Percentiles rank a stretch among this genome's conserved stretches.
These are phyloP conservation scores for Leucocoprinus leucothites DNA, from an alignment of 768 basidiomycete species.

Conservation along the genomic window DNA sequence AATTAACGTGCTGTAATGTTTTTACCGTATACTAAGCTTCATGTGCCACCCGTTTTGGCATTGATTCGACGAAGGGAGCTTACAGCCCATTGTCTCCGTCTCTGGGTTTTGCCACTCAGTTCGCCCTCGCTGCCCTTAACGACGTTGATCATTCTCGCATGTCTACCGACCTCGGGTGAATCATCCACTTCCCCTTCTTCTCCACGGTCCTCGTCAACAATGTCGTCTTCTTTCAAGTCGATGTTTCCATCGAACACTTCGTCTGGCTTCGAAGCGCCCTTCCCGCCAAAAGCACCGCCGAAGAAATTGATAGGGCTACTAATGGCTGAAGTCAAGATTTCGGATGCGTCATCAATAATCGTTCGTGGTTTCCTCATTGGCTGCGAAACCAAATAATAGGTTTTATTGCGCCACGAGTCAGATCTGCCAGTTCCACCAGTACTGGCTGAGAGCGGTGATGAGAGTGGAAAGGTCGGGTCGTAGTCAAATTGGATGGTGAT, in stretches of 20 bases:
- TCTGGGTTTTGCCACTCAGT: conserved; percentile 28
- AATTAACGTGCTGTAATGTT: neutral
- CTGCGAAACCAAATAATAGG: conserved; percentile 62
- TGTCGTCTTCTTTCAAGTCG: conserved; percentile 74
- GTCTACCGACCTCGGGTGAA: conserved; percentile 52
- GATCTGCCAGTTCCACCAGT: conserved; percentile 20
- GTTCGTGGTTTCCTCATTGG: conserved; percentile 67
- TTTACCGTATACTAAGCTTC: conserved; percentile 12
- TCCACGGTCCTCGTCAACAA: conserved; percentile 73
- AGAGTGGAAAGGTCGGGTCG: conserved; percentile 62
- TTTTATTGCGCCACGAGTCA: conserved; percentile 53
- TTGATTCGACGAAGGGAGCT: conserved; percentile 33
- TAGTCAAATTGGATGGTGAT: conserved; percentile 57
- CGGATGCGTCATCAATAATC: conserved; percentile 68
- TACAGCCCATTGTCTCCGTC: conserved; percentile 37
- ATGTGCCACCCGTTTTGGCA: conserved; percentile 27
- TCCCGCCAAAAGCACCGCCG: conserved; percentile 29
- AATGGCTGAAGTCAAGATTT: conserved; percentile 62
- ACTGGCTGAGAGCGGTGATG: conserved; percentile 16
- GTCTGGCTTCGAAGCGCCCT: conserved; percentile 50
- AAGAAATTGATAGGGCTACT: conserved; percentile 54
- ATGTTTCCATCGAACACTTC: conserved; percentile 66
- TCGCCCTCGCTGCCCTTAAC: conserved; percentile 23
- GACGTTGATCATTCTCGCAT: conserved; percentile 49
- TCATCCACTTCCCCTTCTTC: conserved; percentile 82